Evolutionary conservation across 208 protist species (phyloP).

Genomic region (Kentomonas sorsogonicus): DNA sequence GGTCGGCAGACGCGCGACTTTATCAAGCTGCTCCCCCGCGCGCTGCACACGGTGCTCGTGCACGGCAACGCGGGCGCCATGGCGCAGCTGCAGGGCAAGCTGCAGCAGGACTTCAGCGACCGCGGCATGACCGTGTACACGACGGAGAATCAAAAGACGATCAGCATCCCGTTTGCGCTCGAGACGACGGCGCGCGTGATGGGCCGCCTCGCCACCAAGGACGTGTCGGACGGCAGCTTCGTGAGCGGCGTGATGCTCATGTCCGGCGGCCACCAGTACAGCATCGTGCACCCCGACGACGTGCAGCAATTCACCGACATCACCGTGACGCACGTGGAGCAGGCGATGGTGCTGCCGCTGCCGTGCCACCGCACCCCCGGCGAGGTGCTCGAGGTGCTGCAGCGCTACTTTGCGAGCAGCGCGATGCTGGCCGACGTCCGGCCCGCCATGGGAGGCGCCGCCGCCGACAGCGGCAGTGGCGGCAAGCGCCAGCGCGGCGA

Average conservation of each 20-base stretch:
- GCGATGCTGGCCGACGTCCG: constrained; percentile 66
- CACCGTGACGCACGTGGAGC: constrained; percentile 64
- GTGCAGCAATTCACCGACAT: constrained; percentile 85
- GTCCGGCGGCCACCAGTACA: constrained; percentile 79
- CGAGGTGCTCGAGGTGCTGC: constrained; percentile 74
- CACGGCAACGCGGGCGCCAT: constrained; percentile 95
- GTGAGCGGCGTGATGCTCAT: constrained; percentile 87
- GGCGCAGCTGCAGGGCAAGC: constrained; percentile 88
- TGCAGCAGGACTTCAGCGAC: constrained; percentile 82
- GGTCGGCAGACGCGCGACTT: constrained; percentile 90
- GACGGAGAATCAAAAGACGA: constrained; percentile 91
- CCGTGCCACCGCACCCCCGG: constrained; percentile 61
- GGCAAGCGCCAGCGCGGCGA: constrained; percentile 8
- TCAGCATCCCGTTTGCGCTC: constrained; percentile 92
- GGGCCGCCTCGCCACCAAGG: constrained; percentile 55
- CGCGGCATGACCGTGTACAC: constrained; percentile 84
- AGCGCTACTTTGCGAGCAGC: constrained; percentile 83
- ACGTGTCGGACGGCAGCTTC: constrained; percentile 48
- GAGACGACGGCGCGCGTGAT: constrained; percentile 91
- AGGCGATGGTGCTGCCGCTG: constrained; percentile 84
- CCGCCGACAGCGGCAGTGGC: constrained; percentile 13
- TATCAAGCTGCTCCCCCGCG: constrained; percentile 67
- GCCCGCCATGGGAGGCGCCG: constrained; percentile 25
- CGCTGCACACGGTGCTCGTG: constrained; percentile 91
- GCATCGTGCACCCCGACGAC: constrained; percentile 79